Evolutionary conservation across 202 grass and related monocot genomes (phyloP).

Genomic region (Digitaria exilis): DNA sequence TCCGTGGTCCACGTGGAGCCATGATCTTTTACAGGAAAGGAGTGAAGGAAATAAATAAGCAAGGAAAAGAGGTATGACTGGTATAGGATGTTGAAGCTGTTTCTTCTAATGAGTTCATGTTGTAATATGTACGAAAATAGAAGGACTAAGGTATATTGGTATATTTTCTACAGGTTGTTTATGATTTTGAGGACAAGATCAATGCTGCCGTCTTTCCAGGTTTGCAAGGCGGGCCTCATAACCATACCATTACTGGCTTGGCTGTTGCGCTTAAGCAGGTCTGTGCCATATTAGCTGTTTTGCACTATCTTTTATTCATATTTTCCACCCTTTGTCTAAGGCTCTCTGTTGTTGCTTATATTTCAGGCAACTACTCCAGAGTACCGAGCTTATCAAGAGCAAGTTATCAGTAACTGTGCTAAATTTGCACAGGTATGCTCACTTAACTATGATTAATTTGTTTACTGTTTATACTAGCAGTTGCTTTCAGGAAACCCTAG

Average conservation of each 20-base stretch:
- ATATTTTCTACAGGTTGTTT: slow-evolving; percentile 68
- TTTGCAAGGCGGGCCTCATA: slow-evolving; percentile 98
- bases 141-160: slow-evolving; percentile 32
- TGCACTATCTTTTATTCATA: slow-evolving; percentile 29
- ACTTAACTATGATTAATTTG: neutral
- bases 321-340: slow-evolving; percentile 23
- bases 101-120: slow-evolving; percentile 33
- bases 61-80: slow-evolving; percentile 74
- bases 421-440: slow-evolving; percentile 88
- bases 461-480: slow-evolving; percentile 9
- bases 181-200: slow-evolving; percentile 96
- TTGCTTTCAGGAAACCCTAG: neutral
- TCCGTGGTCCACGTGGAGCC: slow-evolving; percentile 92
- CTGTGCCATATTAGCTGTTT: slow-evolving; percentile 29
- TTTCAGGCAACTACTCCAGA: slow-evolving; percentile 78
- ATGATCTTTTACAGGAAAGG: slow-evolving; percentile 99
- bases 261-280: slow-evolving; percentile 99
- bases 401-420: slow-evolving; percentile 94
- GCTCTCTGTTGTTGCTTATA: slow-evolving; percentile 13
- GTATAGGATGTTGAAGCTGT: slow-evolving; percentile 20
- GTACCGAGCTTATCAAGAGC: slow-evolving; percentile 95
- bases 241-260: slow-evolving; percentile 95
- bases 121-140: slow-evolving; percentile 18
- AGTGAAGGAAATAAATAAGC: slow-evolving; percentile 93
- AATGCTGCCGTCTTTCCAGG: slow-evolving; percentile 96